A percentile compares a stretch with the other conserved stretches of the same genome.
phyloP scores from a whole-genome alignment of 2,329 filamentous ascomycete genomes.

The Drechslera avenae region DNA sequence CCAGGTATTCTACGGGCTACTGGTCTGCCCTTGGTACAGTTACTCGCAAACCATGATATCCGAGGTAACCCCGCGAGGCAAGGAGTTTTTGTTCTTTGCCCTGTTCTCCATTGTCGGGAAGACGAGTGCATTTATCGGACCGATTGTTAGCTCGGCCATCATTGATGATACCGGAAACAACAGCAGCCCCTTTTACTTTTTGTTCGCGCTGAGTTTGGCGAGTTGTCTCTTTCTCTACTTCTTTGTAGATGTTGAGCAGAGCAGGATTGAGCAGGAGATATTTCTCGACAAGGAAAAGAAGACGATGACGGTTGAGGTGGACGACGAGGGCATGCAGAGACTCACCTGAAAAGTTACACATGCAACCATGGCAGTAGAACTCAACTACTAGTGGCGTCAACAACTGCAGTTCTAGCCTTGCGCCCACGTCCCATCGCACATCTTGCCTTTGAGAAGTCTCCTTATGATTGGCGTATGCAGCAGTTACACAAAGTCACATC shows the following conservation, averaged over 20 bases:
- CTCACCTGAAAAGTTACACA: not conserved
- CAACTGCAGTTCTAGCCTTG: too few species aligned
- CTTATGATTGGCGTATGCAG: too few species aligned
- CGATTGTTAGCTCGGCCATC: slow-evolving; percentile 70
- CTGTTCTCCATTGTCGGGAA: slow-evolving; percentile 73
- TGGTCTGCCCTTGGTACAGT: slow-evolving; percentile 72
- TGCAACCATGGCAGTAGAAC: not conserved
- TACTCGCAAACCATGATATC: slow-evolving; percentile 75
- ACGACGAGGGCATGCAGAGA: not conserved
- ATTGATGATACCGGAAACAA: slow-evolving; percentile 66
- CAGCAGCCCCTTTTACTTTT: slow-evolving; percentile 69
- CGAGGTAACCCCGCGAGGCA: slow-evolving; percentile 69
- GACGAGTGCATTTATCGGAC: slow-evolving; percentile 70
- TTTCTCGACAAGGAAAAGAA: slow-evolving; percentile 33
- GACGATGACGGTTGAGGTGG: not conserved
- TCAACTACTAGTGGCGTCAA: too few species aligned
- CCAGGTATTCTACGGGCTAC: slow-evolving; percentile 65
- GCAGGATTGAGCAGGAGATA: slow-evolving; percentile 29
- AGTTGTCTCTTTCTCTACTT: slow-evolving; percentile 30
- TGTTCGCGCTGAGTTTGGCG: slow-evolving; percentile 45
- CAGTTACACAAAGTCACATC: too few species aligned
- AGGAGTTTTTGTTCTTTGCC: slow-evolving; percentile 73
- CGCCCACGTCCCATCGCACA: too few species aligned
- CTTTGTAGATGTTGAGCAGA: slow-evolving; percentile 33
- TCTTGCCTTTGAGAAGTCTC: too few species aligned